Evolutionary conservation across 495 filamentous ascomycete genomes (phyloP).

Genomic region (Recurvomyces mirabilis): DNA sequence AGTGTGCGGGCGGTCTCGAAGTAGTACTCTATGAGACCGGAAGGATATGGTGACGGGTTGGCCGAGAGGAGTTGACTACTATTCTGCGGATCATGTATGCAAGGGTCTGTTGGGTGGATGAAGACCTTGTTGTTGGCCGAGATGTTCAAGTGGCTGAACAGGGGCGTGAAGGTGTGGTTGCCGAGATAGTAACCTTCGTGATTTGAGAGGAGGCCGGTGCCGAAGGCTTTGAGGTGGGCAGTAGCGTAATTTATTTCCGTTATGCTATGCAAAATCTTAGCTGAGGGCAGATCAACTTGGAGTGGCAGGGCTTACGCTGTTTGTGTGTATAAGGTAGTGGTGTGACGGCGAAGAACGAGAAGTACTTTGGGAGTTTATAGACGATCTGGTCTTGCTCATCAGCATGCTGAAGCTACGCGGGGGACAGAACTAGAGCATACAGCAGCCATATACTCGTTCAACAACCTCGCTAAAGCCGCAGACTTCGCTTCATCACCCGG

Average conservation of each 20-base stretch:
- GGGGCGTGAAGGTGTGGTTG: conserved; percentile 11
- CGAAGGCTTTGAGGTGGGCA: conserved; percentile 18
- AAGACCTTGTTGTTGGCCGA: conserved; percentile 13
- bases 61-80: no score
- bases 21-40: conserved; percentile 24
- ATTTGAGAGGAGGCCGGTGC: conserved; percentile 22
- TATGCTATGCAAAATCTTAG: not conserved
- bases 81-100: conserved; percentile 7
- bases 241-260: conserved; percentile 21
- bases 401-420: not conserved
- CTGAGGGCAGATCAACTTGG: not conserved
- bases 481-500: conserved; percentile 17
- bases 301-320: not conserved
- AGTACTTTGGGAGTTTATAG: conserved; percentile 9
- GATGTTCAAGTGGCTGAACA: conserved; percentile 18
- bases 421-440: conserved; percentile 1
- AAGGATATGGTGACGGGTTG: no score
- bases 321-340: conserved; percentile 22
- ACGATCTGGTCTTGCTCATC: conserved; percentile 1
- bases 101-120: conserved; percentile 23
- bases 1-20: conserved; percentile 26
- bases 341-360: conserved; percentile 19
- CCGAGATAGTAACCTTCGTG: conserved; percentile 24
- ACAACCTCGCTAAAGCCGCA: conserved; percentile 17
- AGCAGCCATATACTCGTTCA: conserved; percentile 19